A percentile compares a stretch with the other conserved stretches of the same genome.
phyloP scores from a whole-genome alignment of 2,329 filamentous ascomycete genomes.

The Apiospora hydei region DNA sequence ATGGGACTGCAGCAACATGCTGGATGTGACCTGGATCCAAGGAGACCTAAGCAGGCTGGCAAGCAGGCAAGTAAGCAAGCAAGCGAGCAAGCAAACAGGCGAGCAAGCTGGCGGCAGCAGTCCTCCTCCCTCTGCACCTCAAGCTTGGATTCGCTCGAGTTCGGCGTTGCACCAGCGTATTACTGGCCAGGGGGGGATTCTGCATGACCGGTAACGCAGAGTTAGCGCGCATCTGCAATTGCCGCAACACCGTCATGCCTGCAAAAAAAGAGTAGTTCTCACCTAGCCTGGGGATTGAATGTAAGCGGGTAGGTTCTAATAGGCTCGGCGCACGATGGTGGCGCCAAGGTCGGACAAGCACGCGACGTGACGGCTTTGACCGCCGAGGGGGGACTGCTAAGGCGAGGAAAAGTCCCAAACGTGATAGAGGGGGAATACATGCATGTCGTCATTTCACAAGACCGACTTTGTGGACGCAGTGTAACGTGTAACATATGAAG shows the following conservation, averaged over 20 bases:
- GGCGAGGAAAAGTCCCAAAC: not conserved
- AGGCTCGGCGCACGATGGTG: constrained; percentile 12
- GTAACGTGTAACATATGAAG: constrained; percentile 4
- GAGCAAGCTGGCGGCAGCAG: not conserved
- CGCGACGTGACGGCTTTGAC: constrained; percentile 10
- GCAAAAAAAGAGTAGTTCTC: not conserved
- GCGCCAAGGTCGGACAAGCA: constrained; percentile 13
- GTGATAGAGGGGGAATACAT: constrained; percentile 15
- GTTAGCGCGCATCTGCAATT: constrained; percentile 20
- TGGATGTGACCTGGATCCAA: not conserved
- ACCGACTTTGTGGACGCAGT: not conserved
- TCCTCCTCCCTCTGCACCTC: not conserved
- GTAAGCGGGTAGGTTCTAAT: constrained; percentile 20
- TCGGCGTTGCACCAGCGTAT: constrained; percentile 7
- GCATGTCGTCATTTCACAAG: constrained; percentile 21
- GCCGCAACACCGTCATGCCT: constrained; percentile 15
- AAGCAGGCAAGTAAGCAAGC: not conserved
- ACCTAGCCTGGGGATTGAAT: not conserved
- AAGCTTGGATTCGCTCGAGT: not conserved
- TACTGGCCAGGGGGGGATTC: not conserved
- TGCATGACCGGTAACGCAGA: constrained; percentile 22
- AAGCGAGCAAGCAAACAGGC: not conserved
- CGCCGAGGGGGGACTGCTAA: constrained; percentile 3
- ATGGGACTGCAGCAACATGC: constrained; percentile 8
- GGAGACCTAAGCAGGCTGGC: not conserved